Percentiles rank a stretch among this genome's conserved stretches.
phyloP scores from a whole-genome alignment of 2,329 filamentous ascomycete genomes.

The Colletotrichum lini region DNA sequence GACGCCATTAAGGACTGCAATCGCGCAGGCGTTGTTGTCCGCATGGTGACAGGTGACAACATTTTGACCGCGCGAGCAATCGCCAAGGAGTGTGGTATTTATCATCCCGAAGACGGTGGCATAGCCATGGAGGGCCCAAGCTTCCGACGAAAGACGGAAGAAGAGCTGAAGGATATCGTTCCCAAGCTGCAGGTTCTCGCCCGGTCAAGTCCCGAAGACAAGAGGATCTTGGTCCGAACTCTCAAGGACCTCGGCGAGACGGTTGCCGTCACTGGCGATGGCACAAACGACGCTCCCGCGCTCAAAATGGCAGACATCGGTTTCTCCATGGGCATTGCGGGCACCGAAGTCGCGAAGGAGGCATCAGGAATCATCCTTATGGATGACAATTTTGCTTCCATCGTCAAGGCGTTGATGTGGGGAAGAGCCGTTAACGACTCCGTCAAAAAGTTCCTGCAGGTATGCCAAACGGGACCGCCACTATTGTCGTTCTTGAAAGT shows the following conservation, averaged over 20 bases:
- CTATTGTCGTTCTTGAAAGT: constrained; percentile 74
- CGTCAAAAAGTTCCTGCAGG: constrained; percentile 75
- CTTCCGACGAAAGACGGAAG: constrained; percentile 70
- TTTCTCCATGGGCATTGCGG: constrained; percentile 77
- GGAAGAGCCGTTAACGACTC: constrained; percentile 75
- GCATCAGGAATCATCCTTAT: constrained; percentile 74
- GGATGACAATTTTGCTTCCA: constrained; percentile 75
- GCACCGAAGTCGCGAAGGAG: constrained; percentile 76
- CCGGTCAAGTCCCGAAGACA: constrained; percentile 79
- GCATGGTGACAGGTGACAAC: constrained; percentile 72
- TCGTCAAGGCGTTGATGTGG: constrained; percentile 74
- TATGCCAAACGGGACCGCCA: constrained; percentile 67
- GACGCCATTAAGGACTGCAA: constrained; percentile 75
- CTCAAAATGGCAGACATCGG: constrained; percentile 77
- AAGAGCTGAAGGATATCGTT: constrained; percentile 65
- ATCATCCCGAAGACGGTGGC: constrained; percentile 59
- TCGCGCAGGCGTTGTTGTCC: constrained; percentile 75
- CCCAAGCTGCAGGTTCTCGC: constrained; percentile 78
- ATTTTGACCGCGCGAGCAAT: constrained; percentile 61
- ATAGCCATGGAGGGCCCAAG: constrained; percentile 66
- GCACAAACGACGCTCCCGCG: constrained; percentile 77
- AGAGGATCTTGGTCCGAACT: constrained; percentile 74
- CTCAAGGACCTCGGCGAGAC: constrained; percentile 77
- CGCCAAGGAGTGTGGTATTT: constrained; percentile 59
- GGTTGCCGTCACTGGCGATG: constrained; percentile 77